phyloP scores from a whole-genome alignment of 768 basidiomycete species.

The Lentinula edodes region DNA sequence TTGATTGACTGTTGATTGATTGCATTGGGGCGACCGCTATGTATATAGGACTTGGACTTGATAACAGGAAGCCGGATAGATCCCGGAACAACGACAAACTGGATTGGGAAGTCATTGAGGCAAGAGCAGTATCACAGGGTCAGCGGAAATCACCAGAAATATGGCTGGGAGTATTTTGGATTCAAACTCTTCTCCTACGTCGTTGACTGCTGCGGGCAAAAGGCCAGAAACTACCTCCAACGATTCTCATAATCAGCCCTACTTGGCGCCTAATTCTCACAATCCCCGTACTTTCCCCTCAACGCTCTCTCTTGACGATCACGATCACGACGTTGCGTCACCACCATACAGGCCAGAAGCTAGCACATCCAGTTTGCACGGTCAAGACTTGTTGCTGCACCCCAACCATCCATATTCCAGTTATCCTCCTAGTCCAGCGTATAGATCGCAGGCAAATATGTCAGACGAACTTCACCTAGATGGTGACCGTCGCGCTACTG shows the following conservation, averaged over 20 bases:
- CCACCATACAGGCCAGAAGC: slow-evolving; percentile 32
- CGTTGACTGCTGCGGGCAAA: neutral
- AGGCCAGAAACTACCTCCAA: neutral
- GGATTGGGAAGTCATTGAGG: neutral
- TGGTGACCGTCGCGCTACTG: slow-evolving; percentile 13
- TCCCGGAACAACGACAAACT: neutral
- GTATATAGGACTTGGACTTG: neutral
- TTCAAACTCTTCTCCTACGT: neutral
- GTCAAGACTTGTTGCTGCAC: slow-evolving; percentile 4
- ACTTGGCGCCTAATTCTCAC: neutral
- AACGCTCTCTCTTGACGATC: neutral
- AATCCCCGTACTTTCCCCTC: neutral
- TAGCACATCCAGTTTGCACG: slow-evolving; percentile 26
- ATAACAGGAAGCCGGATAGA: neutral
- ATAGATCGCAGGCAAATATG: slow-evolving; percentile 15
- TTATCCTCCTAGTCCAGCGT: slow-evolving; percentile 22
- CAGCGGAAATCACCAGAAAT: neutral
- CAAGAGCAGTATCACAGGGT: neutral
- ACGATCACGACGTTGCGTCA: slow-evolving; percentile 19
- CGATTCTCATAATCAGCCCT: neutral
- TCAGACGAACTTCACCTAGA: slow-evolving; percentile 14
- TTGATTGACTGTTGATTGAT: neutral
- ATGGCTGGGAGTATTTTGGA: neutral
- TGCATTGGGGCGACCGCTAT: neutral
- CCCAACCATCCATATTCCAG: slow-evolving; percentile 6